Evolutionary conservation across 2,329 filamentous ascomycete genomes (phyloP).

Genomic region (Aureobasidium sp.): DNA sequence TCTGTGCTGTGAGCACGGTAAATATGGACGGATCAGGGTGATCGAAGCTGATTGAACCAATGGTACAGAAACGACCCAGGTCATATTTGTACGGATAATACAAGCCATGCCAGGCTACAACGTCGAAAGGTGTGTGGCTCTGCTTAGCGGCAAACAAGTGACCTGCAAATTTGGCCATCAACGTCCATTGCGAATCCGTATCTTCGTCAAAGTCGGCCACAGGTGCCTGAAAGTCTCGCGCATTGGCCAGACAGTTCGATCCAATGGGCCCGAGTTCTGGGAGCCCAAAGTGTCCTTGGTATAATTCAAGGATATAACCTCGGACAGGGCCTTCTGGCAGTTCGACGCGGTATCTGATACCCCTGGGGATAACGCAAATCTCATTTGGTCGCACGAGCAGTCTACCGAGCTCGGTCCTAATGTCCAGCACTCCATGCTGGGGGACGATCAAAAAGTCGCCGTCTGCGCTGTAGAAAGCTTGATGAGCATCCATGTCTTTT

Average conservation of each 20-base stretch:
- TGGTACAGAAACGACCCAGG: constrained; percentile 48
- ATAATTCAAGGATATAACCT: constrained; percentile 61
- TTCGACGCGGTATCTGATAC: constrained; percentile 55
- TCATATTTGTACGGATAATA: constrained; percentile 55
- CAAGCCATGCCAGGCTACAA: constrained; percentile 64
- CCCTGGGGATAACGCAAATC: constrained; percentile 56
- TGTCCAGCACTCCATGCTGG: constrained; percentile 56
- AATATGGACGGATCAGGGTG: constrained; percentile 61
- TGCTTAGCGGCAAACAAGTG: constrained; percentile 54
- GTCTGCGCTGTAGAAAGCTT: constrained; percentile 76
- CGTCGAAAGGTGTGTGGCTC: constrained; percentile 60
- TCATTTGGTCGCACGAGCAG: constrained; percentile 60
- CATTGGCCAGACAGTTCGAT: constrained; percentile 57
- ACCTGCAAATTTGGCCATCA: constrained; percentile 55
- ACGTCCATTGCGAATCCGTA: constrained; percentile 46
- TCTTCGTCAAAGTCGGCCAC: constrained; percentile 49
- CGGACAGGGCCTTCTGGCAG: constrained; percentile 52
- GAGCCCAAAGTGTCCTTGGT: constrained; percentile 55
- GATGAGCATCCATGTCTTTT: constrained; percentile 61
- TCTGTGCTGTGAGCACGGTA: constrained; percentile 57
- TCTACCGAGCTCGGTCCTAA: constrained; percentile 61
- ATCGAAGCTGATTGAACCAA: constrained; percentile 51
- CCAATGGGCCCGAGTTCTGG: constrained; percentile 61
- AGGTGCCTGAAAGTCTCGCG: constrained; percentile 56
- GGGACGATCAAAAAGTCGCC: constrained; percentile 61